Evolutionary conservation across 2,329 filamentous ascomycete genomes (phyloP), one percentile per base, ranked within the genome.

Genomic region (Cucurbitaria berberidis): DNA sequence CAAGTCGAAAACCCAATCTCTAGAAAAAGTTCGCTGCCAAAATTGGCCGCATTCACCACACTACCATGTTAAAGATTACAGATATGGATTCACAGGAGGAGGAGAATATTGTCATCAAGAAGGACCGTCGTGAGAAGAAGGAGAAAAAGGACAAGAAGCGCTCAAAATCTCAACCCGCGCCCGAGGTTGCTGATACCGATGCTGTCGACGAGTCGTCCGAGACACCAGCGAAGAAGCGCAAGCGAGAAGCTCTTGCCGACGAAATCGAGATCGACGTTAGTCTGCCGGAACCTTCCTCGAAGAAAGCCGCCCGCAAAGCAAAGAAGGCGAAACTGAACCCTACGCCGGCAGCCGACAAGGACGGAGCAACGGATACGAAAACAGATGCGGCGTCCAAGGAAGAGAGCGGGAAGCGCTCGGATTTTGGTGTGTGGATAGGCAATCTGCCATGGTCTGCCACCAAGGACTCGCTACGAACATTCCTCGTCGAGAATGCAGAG

Each of bases 241-340:
- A 81, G 66, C 76, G 78, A 86, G 66, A 89, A 89, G 66, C 82
- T 83, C 63, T 87, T 0, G 68, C 81, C 48, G 75, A 77, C 27
- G 84, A 87, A 42, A 89, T 99, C 68, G 91, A 96, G 75, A 92
- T 99, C 72, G 91, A 99, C 74, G 79, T 99, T 58, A 82, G 81
- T 60, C 87, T 90, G n/a, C 95, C 95, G 22, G 93, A 98, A 71
- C 95, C 95, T 18, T 91, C 91, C 1, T 98, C 95, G 29, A 99
- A 98, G 77, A 96, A 95, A 73, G 92, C 91, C 57, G 86, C 92
- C 64, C 91, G 95, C 72, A 88, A 88, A 57, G 85, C 96, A 53
- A 98, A 97, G 76, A 97, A 96, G 78, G 86, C 86, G 62, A 90
- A 89, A 72, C 70, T 82, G 16, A 64, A 67, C 16, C 68, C 72